Conservation (phyloP, 306 rosid genomes). For the Cucurbita moschata region DNA sequence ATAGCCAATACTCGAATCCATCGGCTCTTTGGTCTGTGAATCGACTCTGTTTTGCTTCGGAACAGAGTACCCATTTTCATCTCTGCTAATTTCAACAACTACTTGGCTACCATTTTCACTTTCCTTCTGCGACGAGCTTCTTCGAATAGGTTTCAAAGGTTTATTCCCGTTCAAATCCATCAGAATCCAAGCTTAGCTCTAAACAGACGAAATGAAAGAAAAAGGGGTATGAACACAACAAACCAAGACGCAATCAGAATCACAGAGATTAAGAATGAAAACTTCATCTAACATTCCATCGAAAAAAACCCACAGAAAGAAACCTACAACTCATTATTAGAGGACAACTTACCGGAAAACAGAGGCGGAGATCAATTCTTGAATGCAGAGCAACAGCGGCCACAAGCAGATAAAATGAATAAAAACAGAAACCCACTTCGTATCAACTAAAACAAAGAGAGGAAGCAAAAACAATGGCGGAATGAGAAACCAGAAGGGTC, state of each 20-base stretch:
- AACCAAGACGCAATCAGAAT: background rate
- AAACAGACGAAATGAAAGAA: background rate
- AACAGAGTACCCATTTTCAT: constrained; percentile 8
- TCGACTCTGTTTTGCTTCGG: constrained; percentile 13
- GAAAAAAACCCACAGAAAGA: background rate
- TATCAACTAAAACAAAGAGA: background rate
- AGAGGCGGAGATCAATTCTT: background rate
- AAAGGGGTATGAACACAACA: background rate
- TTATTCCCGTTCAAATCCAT: constrained; percentile 2
- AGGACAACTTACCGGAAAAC: background rate
- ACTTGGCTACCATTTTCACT: constrained; percentile 27
- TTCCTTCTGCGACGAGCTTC: constrained; percentile 48
- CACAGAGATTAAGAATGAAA: background rate
- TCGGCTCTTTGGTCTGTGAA: constrained; percentile 9
- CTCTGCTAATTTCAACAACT: constrained; percentile 30
- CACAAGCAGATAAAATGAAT: background rate
- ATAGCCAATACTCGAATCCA: constrained; percentile 2
- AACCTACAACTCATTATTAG: background rate
- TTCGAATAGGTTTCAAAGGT: constrained; percentile 19
- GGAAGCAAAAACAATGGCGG: background rate
- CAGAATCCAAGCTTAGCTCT: background rate
- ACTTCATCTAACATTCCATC: background rate
- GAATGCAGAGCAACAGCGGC: background rate
- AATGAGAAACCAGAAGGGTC: background rate
- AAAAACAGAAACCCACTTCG: background rate